Conservation (phyloP, 257 asterid genomes). For the Pogostemon cablin region DNA sequence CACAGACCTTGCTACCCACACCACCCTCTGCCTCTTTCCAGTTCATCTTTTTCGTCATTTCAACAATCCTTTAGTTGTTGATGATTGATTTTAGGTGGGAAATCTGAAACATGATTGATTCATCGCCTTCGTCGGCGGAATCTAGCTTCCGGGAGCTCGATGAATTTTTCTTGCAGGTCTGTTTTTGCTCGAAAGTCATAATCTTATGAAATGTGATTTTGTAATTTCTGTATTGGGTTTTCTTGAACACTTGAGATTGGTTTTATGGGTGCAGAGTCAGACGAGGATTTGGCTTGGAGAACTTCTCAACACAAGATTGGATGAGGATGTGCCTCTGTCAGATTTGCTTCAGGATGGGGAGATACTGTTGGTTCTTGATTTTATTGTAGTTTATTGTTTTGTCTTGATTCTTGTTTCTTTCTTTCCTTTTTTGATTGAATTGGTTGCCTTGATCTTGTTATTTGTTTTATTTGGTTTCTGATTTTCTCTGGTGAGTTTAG, state of each 20-base stretch:
- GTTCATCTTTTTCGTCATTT: not conserved
- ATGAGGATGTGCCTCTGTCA: constrained; percentile 63
- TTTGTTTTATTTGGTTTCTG: too few relatives aligned
- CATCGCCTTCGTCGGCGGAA: constrained; percentile 59
- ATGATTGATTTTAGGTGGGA: constrained; percentile 45
- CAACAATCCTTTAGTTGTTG: not conserved
- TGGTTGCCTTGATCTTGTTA: not conserved
- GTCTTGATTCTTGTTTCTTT: not conserved
- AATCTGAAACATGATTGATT: constrained; percentile 50
- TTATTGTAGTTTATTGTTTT: not conserved
- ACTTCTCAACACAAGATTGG: constrained; percentile 59
- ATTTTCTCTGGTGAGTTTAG: too few relatives aligned
- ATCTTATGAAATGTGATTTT: not conserved
- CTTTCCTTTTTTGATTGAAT: not conserved
- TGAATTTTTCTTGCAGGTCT: constrained; percentile 84
- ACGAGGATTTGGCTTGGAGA: constrained; percentile 89
- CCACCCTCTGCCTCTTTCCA: not conserved
- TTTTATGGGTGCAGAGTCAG: constrained; percentile 56
- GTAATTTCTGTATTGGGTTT: constrained; percentile 14
- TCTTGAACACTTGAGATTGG: not conserved
- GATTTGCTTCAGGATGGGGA: constrained; percentile 95
- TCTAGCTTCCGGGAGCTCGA: constrained; percentile 84
- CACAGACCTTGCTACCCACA: not conserved
- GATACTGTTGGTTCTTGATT: constrained; percentile 60
- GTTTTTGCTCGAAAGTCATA: constrained; percentile 6